phyloP scores from a whole-genome alignment of 352 stramenopile genomes.

The Globisporangium solare region DNA sequence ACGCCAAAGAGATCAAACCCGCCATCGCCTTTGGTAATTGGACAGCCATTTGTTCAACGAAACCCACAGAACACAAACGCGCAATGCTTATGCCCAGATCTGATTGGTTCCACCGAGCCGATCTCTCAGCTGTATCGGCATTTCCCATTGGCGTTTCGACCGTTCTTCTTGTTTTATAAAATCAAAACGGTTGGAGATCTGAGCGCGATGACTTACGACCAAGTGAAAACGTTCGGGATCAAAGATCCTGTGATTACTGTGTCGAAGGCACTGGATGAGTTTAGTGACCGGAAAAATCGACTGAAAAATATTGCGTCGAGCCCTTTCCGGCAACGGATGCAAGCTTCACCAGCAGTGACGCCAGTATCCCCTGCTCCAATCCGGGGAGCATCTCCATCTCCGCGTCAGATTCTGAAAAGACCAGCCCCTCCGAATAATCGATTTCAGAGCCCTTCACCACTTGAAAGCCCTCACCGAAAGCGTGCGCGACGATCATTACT shows the following conservation, averaged over 20 bases:
- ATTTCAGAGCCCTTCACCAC: constrained; percentile 16
- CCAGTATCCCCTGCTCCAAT: constrained; percentile 16
- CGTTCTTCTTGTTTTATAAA: constrained; percentile 59
- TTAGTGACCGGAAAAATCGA: constrained; percentile 31
- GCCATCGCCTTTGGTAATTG: background rate
- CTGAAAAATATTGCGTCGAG: constrained; percentile 33
- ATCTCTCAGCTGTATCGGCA: constrained; percentile 44
- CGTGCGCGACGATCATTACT: constrained; percentile 36
- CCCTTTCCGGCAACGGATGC: constrained; percentile 27
- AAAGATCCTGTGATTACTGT: constrained; percentile 56
- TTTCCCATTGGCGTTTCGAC: constrained; percentile 50
- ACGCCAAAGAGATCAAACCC: background rate
- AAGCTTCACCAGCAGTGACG: constrained; percentile 13
- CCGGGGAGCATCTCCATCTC: constrained; percentile 23
- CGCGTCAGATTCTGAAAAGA: constrained; percentile 35
- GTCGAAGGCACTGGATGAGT: constrained; percentile 50
- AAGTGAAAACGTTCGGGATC: constrained; percentile 54
- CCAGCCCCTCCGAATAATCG: constrained; percentile 9
- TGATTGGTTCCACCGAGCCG: constrained; percentile 39
- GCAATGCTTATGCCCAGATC: constrained; percentile 39
- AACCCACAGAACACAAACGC: constrained; percentile 5
- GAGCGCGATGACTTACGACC: constrained; percentile 36
- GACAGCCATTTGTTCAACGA: background rate
- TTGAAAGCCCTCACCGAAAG: constrained; percentile 40
- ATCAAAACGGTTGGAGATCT: constrained; percentile 70